phyloP scores from a whole-genome alignment of 2,329 filamentous ascomycete genomes.

The Xylaria sp. region DNA sequence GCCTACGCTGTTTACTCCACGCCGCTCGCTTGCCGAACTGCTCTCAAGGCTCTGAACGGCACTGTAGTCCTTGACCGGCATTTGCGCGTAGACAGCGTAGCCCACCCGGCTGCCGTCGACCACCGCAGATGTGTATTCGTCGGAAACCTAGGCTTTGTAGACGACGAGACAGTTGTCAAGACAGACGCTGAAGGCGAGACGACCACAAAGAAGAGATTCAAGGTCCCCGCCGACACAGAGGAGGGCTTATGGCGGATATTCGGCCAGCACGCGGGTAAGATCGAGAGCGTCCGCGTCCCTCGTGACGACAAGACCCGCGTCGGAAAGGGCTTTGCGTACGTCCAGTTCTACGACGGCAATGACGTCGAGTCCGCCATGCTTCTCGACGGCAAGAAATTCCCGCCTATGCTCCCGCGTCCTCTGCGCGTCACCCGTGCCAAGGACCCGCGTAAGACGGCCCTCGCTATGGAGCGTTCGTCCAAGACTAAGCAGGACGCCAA shows the following conservation, averaged over 20 bases:
- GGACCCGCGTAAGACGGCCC: slow-evolving; percentile 56
- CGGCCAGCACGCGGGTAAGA: slow-evolving; percentile 63
- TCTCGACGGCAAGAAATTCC: slow-evolving; percentile 85
- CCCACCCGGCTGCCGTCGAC: slow-evolving; percentile 76
- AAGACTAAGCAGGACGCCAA: slow-evolving; percentile 32
- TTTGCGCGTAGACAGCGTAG: slow-evolving; percentile 82
- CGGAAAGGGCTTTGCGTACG: slow-evolving; percentile 95
- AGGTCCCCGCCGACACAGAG: slow-evolving; percentile 76
- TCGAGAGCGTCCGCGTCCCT: slow-evolving; percentile 90
- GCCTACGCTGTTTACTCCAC: slow-evolving; percentile 89
- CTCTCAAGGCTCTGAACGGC: slow-evolving; percentile 74
- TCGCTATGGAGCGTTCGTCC: slow-evolving; percentile 47
- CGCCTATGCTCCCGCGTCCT: slow-evolving; percentile 84
- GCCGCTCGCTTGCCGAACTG: slow-evolving; percentile 66
- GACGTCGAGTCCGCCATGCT: slow-evolving; percentile 86
- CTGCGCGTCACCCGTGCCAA: slow-evolving; percentile 85
- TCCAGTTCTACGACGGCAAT: slow-evolving; percentile 88
- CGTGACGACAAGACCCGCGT: slow-evolving; percentile 86
- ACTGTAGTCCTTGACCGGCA: slow-evolving; percentile 79
- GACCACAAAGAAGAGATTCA: slow-evolving; percentile 67
- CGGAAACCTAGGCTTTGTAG: slow-evolving; percentile 92
- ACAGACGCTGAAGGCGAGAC: slow-evolving; percentile 60
- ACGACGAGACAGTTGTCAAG: slow-evolving; percentile 72
- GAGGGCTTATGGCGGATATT: slow-evolving; percentile 89
- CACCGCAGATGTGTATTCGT: slow-evolving; percentile 92